Conservation (phyloP, 306 rosid species). For the Comarum palustre region DNA sequence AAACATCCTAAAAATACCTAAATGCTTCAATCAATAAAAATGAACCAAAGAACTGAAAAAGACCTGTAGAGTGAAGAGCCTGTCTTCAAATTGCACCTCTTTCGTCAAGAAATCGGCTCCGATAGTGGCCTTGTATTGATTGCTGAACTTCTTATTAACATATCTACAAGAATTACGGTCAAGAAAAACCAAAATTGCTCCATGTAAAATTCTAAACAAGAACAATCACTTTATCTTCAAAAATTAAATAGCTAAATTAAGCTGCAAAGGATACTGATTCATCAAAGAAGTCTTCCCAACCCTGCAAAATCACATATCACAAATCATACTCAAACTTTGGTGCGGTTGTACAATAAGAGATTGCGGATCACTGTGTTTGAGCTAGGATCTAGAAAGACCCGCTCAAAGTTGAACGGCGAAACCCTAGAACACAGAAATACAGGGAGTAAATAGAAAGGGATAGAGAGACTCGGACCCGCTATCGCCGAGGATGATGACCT, state of each 20-base stretch:
- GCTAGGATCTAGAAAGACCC: constrained; percentile 40
- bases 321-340: background rate
- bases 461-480: constrained; percentile 62
- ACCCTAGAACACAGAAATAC: background rate
- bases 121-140: constrained; percentile 96
- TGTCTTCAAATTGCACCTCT: constrained; percentile 97
- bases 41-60: constrained; percentile 10
- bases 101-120: constrained; percentile 97
- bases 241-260: background rate
- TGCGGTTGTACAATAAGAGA: background rate
- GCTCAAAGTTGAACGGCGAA: constrained; percentile 16
- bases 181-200: constrained; percentile 21
- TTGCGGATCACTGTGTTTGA: constrained; percentile 6
- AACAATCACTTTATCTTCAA: background rate
- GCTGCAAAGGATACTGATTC: constrained; percentile 89
- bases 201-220: background rate
- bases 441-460: background rate
- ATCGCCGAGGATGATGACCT: constrained; percentile 99
- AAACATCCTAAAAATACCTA: background rate
- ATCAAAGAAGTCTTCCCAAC: constrained; percentile 99
- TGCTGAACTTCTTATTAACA: constrained; percentile 96
- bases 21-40: background rate
- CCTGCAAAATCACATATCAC: constrained; percentile 52
- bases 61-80: constrained; percentile 98
- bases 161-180: constrained; percentile 58